Conservation (phyloP, 768 basidiomycete species). For the Glaciozyma antarctica region DNA sequence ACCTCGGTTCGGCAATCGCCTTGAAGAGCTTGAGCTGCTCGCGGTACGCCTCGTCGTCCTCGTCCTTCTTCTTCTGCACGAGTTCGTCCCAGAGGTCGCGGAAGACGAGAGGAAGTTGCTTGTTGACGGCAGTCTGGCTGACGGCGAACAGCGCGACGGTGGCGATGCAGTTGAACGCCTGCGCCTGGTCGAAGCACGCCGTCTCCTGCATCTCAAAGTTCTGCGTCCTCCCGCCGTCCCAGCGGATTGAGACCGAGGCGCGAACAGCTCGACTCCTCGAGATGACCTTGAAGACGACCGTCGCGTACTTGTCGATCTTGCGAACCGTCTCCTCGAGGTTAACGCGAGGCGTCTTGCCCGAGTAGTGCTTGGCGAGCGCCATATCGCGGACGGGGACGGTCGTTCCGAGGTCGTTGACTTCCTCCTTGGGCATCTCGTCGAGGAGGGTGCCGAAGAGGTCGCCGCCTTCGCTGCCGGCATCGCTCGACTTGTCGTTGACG, state of each 20-base stretch:
- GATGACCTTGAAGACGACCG: constrained; percentile 55
- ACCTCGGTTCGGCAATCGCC: constrained; percentile 47
- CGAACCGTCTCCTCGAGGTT: constrained; percentile 59
- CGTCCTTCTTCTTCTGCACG: constrained; percentile 53
- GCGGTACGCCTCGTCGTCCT: constrained; percentile 58
- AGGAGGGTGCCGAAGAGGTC: constrained; percentile 63
- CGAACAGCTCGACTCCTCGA: constrained; percentile 65
- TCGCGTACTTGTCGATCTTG: constrained; percentile 58
- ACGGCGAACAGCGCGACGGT: constrained; percentile 74
- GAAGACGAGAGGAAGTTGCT: constrained; percentile 65
- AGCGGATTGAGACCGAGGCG: constrained; percentile 60
- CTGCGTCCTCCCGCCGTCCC: constrained; percentile 47
- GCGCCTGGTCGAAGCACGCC: constrained; percentile 63
- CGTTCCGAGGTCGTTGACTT: constrained; percentile 43
- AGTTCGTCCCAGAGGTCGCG: constrained; percentile 89
- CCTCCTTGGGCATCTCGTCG: constrained; percentile 54
- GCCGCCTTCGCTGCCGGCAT: constrained; percentile 25
- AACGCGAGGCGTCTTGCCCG: constrained; percentile 67
- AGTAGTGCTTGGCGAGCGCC: constrained; percentile 71
- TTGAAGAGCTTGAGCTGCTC: constrained; percentile 60
- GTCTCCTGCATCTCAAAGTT: constrained; percentile 76
- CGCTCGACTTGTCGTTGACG: constrained; percentile 15
- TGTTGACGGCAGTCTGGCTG: constrained; percentile 42
- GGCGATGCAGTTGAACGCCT: constrained; percentile 85
- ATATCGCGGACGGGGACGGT: constrained; percentile 52